Evolutionary conservation across 768 basidiomycete species (phyloP), one percentile per base, ranked within the genome.

Genomic region (Saitozyma podzolica): DNA sequence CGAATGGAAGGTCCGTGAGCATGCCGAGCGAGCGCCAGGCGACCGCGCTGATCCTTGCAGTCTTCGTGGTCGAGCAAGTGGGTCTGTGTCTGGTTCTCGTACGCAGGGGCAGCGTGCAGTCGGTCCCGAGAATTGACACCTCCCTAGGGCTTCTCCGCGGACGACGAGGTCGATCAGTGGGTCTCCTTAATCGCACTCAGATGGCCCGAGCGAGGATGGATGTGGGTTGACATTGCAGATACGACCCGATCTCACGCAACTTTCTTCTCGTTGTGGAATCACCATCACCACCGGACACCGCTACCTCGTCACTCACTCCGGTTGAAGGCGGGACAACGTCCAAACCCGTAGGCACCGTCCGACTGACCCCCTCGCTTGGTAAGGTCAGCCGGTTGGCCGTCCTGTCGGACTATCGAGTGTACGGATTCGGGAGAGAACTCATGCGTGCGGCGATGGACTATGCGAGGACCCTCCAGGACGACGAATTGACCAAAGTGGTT

Each of bases 81-180:
- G 49, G 69, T 49, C 29, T 75, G 9, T 43, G 69, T 49, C 29
- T 29, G 29, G 29, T 2, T 29, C 29, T 29, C 29, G 29, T 29
- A 29, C 29, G 29, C 29, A 29, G 5, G 29, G 29, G 29, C 29
- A 29, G 29, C 29, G 2, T 17, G 45, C 13, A 47, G 13, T 6
- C n/a, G 45, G 39, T 53, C 39, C 19, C 52, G 11, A 37, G 10
- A 48, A 59, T 65, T 49, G 50, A 55, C 42, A 52, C 54, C 8
- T 14, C 20, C 8, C 6, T 11, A 78, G 68, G 77, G 77, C 14
- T 78, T 75, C 52, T 63, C 67, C 29, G 62, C 74, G 7, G 77
- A 76, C 14, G 64, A 60, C 16, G 77, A 78, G 58, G 67, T 75
- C 40, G 77, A 78, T 59, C 65, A 76, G 67, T 76, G 56, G 56